A percentile compares a stretch with the other conserved stretches of the same genome.
phyloP scores from a whole-genome alignment of 1,284 basidiomycete species.

The Ceraceosorus guamensis region DNA sequence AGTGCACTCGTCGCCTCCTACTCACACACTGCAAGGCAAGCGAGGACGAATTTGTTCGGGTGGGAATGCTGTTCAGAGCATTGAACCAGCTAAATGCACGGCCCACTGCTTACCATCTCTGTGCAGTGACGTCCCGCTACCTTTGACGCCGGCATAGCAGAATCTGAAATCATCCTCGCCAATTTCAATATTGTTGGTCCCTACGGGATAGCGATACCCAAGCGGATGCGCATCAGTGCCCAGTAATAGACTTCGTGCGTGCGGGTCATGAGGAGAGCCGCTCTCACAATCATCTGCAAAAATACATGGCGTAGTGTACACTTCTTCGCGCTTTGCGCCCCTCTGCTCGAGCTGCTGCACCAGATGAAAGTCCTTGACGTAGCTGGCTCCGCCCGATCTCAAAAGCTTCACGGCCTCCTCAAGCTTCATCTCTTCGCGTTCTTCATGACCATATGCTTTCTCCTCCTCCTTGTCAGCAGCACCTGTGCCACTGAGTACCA shows the following conservation, averaged over 20 bases:
- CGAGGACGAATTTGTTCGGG: neutral
- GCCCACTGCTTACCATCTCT: constrained; percentile 21
- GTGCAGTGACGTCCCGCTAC: constrained; percentile 28
- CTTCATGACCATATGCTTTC: constrained; percentile 12
- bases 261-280: too few relatives aligned
- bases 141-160: constrained; percentile 33
- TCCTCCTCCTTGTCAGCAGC: neutral
- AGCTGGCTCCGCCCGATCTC: constrained; percentile 43
- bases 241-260: constrained; percentile 41
- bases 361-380: constrained; percentile 59
- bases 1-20: neutral
- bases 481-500: constrained; percentile 10
- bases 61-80: too few relatives aligned
- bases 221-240: constrained; percentile 16
- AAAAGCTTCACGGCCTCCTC: constrained; percentile 3
- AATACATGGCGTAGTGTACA: constrained; percentile 52
- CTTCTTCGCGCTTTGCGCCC: constrained; percentile 17
- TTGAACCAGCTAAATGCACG: too few relatives aligned
- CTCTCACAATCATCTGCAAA: constrained; percentile 57
- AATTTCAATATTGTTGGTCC: constrained; percentile 36
- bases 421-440: constrained; percentile 17
- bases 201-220: neutral
- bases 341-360: constrained; percentile 28
- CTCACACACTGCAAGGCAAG: constrained; percentile 1
- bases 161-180: constrained; percentile 52